Evolutionary conservation across 441 rosid species (phyloP).

Genomic region (Cnidoscolus chayamansa): DNA sequence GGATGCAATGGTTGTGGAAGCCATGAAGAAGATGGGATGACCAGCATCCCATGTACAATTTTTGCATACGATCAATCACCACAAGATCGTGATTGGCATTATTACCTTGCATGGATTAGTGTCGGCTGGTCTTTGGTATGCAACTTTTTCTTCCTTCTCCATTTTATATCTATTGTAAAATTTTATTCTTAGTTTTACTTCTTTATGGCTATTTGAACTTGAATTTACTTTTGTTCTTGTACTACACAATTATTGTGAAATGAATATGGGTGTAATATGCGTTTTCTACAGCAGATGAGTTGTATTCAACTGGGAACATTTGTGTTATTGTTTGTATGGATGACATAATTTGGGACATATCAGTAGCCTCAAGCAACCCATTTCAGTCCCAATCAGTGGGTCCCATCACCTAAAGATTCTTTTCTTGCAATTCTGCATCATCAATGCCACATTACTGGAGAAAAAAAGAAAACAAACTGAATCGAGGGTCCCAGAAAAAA

Average conservation of each 20-base stretch:
- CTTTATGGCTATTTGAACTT: not conserved
- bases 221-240: constrained; percentile 8
- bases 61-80: constrained; percentile 62
- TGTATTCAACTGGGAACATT: too few relatives aligned
- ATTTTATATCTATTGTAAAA: not conserved
- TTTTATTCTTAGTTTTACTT: not conserved
- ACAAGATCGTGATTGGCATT: constrained; percentile 70
- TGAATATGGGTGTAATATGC: not conserved
- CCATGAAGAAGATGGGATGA: constrained; percentile 93
- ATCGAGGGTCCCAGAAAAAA: not conserved
- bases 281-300: not conserved
- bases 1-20: constrained; percentile 95
- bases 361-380: too few relatives aligned
- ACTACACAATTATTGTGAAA: not conserved
- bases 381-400: not conserved
- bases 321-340: too few relatives aligned
- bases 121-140: constrained; percentile 71
- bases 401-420: not conserved
- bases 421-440: constrained; percentile 2
- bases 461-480: not conserved
- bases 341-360: too few relatives aligned
- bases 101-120: constrained; percentile 90
- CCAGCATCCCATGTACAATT: constrained; percentile 95
- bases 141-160: not conserved
- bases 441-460: not conserved